These are phyloP conservation scores for Dictyostelium brefeldianum DNA, from an alignment of 78 protist species.

Conservation along the genomic window DNA sequence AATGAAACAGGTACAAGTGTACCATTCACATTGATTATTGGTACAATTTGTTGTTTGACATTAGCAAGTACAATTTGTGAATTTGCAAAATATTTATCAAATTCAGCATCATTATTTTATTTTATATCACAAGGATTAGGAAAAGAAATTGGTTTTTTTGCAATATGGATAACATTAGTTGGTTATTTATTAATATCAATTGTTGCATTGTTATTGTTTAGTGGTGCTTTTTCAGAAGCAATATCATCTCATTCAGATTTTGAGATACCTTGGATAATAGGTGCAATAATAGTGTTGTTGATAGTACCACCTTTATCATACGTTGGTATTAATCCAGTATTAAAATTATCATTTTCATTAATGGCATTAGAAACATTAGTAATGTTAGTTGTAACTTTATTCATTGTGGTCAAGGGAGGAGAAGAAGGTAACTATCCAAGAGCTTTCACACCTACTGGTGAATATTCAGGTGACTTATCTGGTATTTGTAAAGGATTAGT, in stretches of 20 bases:
- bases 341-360: conserved; percentile 12
- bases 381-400: neutral
- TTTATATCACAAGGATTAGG: conserved; percentile 44
- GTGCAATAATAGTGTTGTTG: neutral
- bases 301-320: conserved; percentile 35
- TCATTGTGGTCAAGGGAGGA: conserved; percentile 53
- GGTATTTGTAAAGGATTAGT: conserved; percentile 47
- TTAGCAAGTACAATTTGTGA: conserved; percentile 49
- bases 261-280: conserved; percentile 26
- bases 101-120: conserved; percentile 21
- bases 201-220: neutral
- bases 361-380: conserved; percentile 29
- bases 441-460: conserved; percentile 68
- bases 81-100: conserved; percentile 49
- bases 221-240: conserved; percentile 15
- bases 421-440: conserved; percentile 51
- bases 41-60: conserved; percentile 27
- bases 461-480: neutral
- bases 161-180: conserved; percentile 26
- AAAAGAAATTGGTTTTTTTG: conserved; percentile 23
- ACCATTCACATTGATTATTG: conserved; percentile 42
- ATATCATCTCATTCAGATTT: neutral
- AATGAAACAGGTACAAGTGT: conserved; percentile 35
- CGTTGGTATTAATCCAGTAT: conserved; percentile 34
- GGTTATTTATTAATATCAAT: conserved; percentile 20